A percentile compares a stretch with the other conserved stretches of the same genome.
phyloP scores from a whole-genome alignment of 139 green algal species.

The Chlamydomonas applanata region DNA sequence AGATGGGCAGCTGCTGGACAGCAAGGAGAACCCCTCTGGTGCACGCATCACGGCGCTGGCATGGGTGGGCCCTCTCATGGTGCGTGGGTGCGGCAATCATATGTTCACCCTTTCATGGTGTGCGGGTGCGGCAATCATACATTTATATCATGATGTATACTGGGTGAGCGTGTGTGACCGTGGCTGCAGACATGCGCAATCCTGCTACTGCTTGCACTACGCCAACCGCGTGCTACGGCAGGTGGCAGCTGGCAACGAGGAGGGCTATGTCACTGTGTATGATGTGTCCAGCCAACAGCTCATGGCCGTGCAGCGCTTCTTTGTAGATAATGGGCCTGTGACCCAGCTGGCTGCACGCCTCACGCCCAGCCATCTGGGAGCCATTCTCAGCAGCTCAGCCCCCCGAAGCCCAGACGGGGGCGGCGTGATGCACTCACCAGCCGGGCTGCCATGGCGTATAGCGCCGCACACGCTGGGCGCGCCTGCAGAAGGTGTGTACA shows the following conservation, averaged over 20 bases:
- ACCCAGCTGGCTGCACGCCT: constrained; percentile 6
- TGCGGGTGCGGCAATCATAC: no score
- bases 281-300: constrained; percentile 16
- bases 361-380: neutral
- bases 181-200: neutral
- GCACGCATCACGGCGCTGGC: constrained; percentile 13
- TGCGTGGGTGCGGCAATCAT: no score
- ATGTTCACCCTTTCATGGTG: no score
- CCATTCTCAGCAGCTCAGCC: neutral
- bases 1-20: constrained; percentile 7
- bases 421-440: constrained; percentile 10
- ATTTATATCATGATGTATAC: neutral
- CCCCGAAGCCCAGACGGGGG: constrained; percentile 23
- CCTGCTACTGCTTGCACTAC: neutral
- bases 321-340: constrained; percentile 12
- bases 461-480: neutral
- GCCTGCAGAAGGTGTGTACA: neutral
- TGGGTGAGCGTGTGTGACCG: neutral
- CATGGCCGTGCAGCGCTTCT: constrained; percentile 26
- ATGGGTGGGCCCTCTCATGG: constrained; percentile 23
- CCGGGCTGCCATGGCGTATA: constrained; percentile 11
- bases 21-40: neutral
- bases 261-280: constrained; percentile 12
- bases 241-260: constrained; percentile 16
- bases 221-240: neutral